phyloP scores from a whole-genome alignment of 805 yeast genomes.

The Metschnikowia amazonensis region DNA sequence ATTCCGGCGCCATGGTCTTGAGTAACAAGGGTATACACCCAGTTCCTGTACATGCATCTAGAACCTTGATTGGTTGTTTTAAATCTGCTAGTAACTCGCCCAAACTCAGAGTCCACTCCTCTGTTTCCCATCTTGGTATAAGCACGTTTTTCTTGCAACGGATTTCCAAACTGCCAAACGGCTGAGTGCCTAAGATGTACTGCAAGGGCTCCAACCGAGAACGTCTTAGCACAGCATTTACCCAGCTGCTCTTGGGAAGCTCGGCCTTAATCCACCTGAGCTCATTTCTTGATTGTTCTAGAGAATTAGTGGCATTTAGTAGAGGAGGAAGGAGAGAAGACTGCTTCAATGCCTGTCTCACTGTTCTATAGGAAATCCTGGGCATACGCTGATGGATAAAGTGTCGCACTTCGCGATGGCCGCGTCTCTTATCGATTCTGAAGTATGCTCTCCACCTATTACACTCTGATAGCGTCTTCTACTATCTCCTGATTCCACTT shows the following conservation, averaged over 20 bases:
- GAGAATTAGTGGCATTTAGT: conserved; percentile 27
- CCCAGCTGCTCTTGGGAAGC: conserved; percentile 46
- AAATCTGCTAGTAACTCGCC: neutral
- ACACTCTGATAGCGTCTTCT: too few relatives aligned
- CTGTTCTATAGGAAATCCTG: conserved; percentile 27
- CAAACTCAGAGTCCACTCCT: conserved; percentile 63
- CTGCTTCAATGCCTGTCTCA: conserved; percentile 25
- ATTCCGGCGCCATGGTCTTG: conserved; percentile 20
- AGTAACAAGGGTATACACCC: conserved; percentile 77
- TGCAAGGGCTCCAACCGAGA: conserved; percentile 66
- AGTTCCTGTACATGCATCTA: conserved; percentile 21
- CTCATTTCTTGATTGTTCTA: conserved; percentile 50
- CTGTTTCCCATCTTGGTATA: conserved; percentile 95
- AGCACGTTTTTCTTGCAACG: conserved; percentile 61
- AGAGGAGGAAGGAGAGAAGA: conserved; percentile 32
- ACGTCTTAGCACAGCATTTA: conserved; percentile 51
- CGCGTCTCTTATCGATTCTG: too few relatives aligned
- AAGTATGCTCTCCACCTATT: too few relatives aligned
- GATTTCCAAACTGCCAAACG: conserved; percentile 70
- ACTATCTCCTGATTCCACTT: neutral
- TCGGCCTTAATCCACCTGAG: conserved; percentile 62
- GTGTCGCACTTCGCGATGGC: neutral
- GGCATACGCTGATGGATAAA: conserved; percentile 21
- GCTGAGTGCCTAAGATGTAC: conserved; percentile 80
- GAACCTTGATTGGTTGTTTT: conserved; percentile 2